A percentile compares a stretch with the other conserved stretches of the same genome.
Evolutionary conservation across 495 filamentous ascomycete species (phyloP).

Genomic region (Niebla homalea): DNA sequence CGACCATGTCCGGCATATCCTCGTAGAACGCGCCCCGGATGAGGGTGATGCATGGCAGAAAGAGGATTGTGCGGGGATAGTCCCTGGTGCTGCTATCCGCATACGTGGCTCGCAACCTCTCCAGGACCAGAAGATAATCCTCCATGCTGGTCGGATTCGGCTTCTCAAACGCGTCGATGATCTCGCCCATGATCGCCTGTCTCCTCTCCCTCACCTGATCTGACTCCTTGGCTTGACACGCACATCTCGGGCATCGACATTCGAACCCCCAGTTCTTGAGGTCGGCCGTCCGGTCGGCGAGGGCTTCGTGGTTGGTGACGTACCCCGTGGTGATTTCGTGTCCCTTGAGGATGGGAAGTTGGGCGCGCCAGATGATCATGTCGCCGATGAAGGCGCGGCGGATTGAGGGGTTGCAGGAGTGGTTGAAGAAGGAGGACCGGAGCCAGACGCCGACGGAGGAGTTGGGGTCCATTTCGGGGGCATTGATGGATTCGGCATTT

Average conservation of each 20-base stretch:
- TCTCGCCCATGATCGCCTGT: not conserved
- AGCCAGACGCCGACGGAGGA: conserved; percentile 38
- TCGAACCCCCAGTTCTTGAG: conserved; percentile 33
- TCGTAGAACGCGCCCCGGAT: not conserved
- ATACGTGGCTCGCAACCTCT: not conserved
- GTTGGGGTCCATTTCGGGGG: conserved; percentile 4
- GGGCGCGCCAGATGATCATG: conserved; percentile 44
- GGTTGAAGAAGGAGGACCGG: conserved; percentile 41
- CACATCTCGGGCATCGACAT: conserved; percentile 34
- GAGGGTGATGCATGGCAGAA: conserved; percentile 1
- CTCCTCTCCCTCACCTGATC: not conserved
- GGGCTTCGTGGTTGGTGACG: conserved; percentile 18
- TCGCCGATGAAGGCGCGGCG: conserved; percentile 43
- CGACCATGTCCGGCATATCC: not conserved
- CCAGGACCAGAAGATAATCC: no score
- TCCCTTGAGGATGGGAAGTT: conserved; percentile 27
- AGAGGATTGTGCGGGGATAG: not conserved
- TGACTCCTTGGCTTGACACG: not conserved
- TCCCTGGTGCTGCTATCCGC: not conserved
- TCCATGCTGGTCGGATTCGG: not conserved
- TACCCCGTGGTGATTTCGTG: conserved; percentile 37
- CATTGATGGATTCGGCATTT: conserved; percentile 3
- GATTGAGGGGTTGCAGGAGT: conserved; percentile 37
- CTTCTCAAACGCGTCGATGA: not conserved
- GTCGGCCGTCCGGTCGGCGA: conserved; percentile 6